Evolutionary conservation across 1,139 yeast species (phyloP).

Genomic region (Pichia sp.): DNA sequence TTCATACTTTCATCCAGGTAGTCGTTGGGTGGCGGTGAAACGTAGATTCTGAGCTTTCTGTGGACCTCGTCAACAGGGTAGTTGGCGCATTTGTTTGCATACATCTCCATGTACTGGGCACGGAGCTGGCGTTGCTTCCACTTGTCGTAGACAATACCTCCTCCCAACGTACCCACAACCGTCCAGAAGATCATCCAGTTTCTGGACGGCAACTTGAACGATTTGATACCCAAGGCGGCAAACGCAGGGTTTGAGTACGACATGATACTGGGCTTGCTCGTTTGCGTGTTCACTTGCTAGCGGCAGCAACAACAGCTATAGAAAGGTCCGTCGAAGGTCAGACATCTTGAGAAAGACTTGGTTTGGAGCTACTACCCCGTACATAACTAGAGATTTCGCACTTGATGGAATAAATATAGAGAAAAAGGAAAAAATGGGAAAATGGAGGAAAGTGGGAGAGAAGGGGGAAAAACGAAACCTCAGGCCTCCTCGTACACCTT

Average conservation of each 20-base stretch:
- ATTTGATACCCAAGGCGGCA: constrained; percentile 79
- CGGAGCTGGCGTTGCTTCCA: constrained; percentile 65
- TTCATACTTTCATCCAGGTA: constrained; percentile 71
- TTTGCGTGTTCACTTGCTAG: too few relatives aligned
- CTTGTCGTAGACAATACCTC: constrained; percentile 76
- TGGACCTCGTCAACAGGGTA: constrained; percentile 49
- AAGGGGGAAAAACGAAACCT: neutral
- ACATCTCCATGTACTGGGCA: constrained; percentile 53
- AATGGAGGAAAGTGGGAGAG: neutral
- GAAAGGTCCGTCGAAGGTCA: neutral
- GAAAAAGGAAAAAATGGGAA: neutral
- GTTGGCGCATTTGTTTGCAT: constrained; percentile 41
- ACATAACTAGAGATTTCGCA: too few relatives aligned
- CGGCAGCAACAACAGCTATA: neutral
- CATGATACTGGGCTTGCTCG: neutral
- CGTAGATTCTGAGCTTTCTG: constrained; percentile 72
- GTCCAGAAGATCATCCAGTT: constrained; percentile 93
- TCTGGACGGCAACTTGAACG: constrained; percentile 75
- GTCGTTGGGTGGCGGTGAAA: constrained; percentile 97
- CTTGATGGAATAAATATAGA: too few relatives aligned
- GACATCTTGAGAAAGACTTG: too few relatives aligned
- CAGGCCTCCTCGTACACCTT: constrained; percentile 3
- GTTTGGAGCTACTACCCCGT: too few relatives aligned
- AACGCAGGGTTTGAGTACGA: constrained; percentile 78
- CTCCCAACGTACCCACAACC: constrained; percentile 58